Evolutionary conservation across 2,329 filamentous ascomycete genomes (phyloP), one percentile per base, ranked within the genome.

Genomic region (Proliferodiscus dingleyae): DNA sequence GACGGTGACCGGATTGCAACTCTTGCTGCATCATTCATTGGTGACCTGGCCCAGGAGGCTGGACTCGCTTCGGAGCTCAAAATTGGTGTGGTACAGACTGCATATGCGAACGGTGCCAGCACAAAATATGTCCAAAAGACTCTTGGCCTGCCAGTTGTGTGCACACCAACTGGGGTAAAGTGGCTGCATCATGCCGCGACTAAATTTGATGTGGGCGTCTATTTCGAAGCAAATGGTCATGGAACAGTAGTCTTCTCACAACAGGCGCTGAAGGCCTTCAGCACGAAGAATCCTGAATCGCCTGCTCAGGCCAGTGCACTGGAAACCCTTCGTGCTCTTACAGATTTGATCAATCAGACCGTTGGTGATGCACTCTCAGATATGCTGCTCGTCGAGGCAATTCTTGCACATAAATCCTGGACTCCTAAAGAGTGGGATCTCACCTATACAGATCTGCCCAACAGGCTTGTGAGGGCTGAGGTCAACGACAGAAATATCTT

Each of bases 171-270:
- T 1, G 93, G 93, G 55, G 93, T 98, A 51, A 98, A 98, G 75
- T 87, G 96, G 69, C 78, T 98, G 52, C 93, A 98, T 70, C 93
- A 97, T 63, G 93, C 89, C n/a, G 93, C 93, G 30, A 83, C 87
- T 61, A 87, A 90, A 55, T 95, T 94, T 59, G 93, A 98, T 61
- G 83, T 97, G 45, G 93, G 93, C 46, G 89, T 97, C 42, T 98
- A 98, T 72, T 98, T 98, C 61, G 93, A 98, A 72, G 93, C 93
- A 54, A 98, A 98, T 64, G 93, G 93, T 23, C 93, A 98, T 68
- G 93, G 93, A 55, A 98, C 93, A 8, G 86, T 97, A 28, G 83
- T 97, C 44, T 98, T 98, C 75, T 95, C 88, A 1, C 80, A 85
- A 47, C 82, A 87, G 49, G 91, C 91, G 3, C 72, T 91, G 37